Base-by-base conservation (phyloP, 495 filamentous ascomycete species). In the Sordaria brevicollis region DNA sequence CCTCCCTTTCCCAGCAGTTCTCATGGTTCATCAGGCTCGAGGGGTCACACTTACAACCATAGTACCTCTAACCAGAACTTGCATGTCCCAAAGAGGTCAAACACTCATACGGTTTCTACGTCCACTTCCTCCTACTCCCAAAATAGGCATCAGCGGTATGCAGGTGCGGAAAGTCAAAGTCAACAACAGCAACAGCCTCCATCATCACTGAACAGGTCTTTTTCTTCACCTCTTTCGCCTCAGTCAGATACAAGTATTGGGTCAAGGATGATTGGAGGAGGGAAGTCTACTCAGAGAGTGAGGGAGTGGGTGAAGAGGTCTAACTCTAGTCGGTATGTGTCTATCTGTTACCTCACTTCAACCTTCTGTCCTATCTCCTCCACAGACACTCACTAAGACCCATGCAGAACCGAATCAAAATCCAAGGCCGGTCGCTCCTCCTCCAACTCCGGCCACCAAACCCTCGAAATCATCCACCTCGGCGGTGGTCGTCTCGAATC, bases 241-340 rank as follows among this genome's bases (percentile, higher is more conserved):
- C 49, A 7, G 21, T 57, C 49, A 31, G 5, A 36, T 36, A 11
- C 49, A 15, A 25, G 13, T 29, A 13, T 21, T 21, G 21, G 21
- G 29, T 57, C 49, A 57, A 57, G 49, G 21, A 57, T 57, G 49
- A 29, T 57, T 15, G 49, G 49, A 57, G 49, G 49, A 19, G 49
- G 62, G 17, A 76, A 73, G 6, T 43, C 77, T 2, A 76, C 74
- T n/a, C 68, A 73, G 8, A 70, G 73, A 0, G 70, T 79, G 11
- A 71, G 74, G 2, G 74, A 72, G 6, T 79, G 75, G 77, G 70
- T 76, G 11, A 78, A 77, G 41, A 71, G 76, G 5, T 77, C 77
- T 0, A 72, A 71, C 19, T 75, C 75, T 0, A 74, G 66, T 31
- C 68, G 74, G 75, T 76, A 74, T 21, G 33, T 68, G 17, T 34